Percentiles rank a stretch among this genome's conserved stretches.
phyloP scores from a whole-genome alignment of 1,284 basidiomycete genomes.

The Lentinula novae-zelandiae region DNA sequence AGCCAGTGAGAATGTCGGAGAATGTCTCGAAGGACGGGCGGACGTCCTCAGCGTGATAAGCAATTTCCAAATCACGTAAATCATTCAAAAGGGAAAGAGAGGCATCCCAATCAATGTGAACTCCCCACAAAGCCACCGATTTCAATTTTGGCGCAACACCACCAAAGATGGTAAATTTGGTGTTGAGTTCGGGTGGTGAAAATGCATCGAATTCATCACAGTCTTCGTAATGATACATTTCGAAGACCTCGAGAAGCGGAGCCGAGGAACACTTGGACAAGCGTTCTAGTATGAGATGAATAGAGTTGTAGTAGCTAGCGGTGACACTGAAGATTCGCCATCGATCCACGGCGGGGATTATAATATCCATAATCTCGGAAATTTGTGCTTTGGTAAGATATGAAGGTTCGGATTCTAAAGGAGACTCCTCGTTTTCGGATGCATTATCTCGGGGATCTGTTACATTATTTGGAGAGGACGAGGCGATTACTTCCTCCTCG shows the following conservation, averaged over 20 bases:
- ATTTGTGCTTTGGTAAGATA: slow-evolving; percentile 25
- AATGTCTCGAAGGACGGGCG: slow-evolving; percentile 53
- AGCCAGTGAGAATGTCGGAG: slow-evolving; percentile 39
- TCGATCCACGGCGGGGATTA: slow-evolving; percentile 46
- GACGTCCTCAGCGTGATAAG: slow-evolving; percentile 54
- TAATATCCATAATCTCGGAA: slow-evolving; percentile 39
- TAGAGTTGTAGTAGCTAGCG: slow-evolving; percentile 40
- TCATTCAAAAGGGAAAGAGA: slow-evolving; percentile 35
- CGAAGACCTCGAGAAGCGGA: slow-evolving; percentile 46
- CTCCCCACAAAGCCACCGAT: slow-evolving; percentile 52
- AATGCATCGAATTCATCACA: slow-evolving; percentile 38
- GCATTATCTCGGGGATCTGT: neutral
- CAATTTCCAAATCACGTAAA: slow-evolving; percentile 49
- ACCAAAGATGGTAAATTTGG: slow-evolving; percentile 44
- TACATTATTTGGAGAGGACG: neutral
- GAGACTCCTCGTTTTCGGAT: neutral
- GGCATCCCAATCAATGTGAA: slow-evolving; percentile 59
- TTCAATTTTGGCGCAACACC: slow-evolving; percentile 50
- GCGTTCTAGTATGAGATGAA: slow-evolving; percentile 40
- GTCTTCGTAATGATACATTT: slow-evolving; percentile 49
- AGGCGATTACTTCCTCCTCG: slow-evolving; percentile 22
- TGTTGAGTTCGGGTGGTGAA: slow-evolving; percentile 29
- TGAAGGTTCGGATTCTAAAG: neutral
- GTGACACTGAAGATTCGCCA: slow-evolving; percentile 49
- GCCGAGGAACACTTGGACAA: slow-evolving; percentile 40